Base-by-base conservation (phyloP, 2,329 filamentous ascomycete genomes). In the Phaeomoniella chlamydospora region DNA sequence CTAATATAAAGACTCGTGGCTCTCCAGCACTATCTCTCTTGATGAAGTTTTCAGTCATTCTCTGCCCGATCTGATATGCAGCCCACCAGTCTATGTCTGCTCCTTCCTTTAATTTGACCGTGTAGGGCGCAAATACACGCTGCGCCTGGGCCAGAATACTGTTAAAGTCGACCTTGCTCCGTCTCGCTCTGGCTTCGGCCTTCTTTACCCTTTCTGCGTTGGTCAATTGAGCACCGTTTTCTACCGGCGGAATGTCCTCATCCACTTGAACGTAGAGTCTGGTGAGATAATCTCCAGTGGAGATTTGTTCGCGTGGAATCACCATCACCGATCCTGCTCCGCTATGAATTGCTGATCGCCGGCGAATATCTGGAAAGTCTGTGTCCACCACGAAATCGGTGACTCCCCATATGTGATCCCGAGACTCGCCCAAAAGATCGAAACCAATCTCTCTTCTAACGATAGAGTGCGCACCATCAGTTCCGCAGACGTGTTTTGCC, bases 401-500 rank as follows among this genome's bases (percentile, higher is more conserved):
- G 2, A 67, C 62, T 3, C 61, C 63, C 62, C 61, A 64, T 11
- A 59, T 52, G 31, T 56, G 55, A 37, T 63, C 57, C 1, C 56
- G 59, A 15, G 62, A 64, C 35, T 74, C 70, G 4, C 72, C 72
- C 33, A 70, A 59, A 33, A 77, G 57, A 18, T 66, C 58, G 18
- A 72, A 66, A 0, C 70, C 69, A 1, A 81, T 56, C 37, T 72
- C 62, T 37, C 65, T 62, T 29, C 77, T 58, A 0, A 71, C 73
- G 73, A 75, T 80, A 38, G 68, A 74, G 46, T 77, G 74, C 0
- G 78, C 77, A 0, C 78, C 78, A 42, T 82, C 78, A 31, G 72
- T 76, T 0, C 77, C 78, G 3, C 84, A 62, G 18, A 83, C 61
- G 41, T 78, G 43, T 30, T 43, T 45, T 3, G 39, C 41, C 15